Percentiles rank a stretch among this genome's conserved stretches.
These are phyloP conservation scores for Neonothopanus nambi DNA, from an alignment of 1,284 basidiomycete genomes.

Conservation along the genomic window DNA sequence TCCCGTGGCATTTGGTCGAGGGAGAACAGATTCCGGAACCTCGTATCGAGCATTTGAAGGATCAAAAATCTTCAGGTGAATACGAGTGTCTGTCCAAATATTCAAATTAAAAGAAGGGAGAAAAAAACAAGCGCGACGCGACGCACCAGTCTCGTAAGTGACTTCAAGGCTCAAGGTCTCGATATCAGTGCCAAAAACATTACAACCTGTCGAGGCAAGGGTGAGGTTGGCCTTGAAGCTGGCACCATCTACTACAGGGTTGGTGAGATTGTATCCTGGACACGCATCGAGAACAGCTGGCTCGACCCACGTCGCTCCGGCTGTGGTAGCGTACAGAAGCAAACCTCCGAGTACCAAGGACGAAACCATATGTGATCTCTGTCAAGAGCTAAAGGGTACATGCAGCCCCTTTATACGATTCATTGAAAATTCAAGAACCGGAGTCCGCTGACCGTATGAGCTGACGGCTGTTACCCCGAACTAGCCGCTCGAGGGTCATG, in stretches of 20 bases:
- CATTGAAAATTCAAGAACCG: too few relatives aligned
- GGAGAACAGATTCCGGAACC: constrained; percentile 65
- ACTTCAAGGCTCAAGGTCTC: constrained; percentile 51
- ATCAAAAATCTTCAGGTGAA: constrained; percentile 77
- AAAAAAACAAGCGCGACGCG: background rate
- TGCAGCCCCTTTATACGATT: too few relatives aligned
- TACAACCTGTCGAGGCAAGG: constrained; percentile 57
- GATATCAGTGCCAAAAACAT: constrained; percentile 65
- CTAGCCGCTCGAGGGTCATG: too few relatives aligned
- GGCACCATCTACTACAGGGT: constrained; percentile 35
- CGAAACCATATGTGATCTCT: too few relatives aligned
- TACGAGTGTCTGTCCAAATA: constrained; percentile 47
- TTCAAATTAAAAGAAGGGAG: constrained; percentile 4
- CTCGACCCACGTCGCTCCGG: constrained; percentile 24
- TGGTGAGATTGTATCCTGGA: constrained; percentile 51
- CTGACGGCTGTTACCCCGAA: too few relatives aligned
- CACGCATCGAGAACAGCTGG: constrained; percentile 46
- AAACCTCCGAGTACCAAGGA: too few relatives aligned
- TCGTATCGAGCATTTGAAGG: constrained; percentile 59
- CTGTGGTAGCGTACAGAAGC: too few relatives aligned
- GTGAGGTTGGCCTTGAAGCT: constrained; percentile 53
- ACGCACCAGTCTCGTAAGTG: constrained; percentile 57
- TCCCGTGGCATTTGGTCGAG: constrained; percentile 46
- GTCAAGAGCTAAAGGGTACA: too few relatives aligned
- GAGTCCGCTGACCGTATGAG: too few relatives aligned